A percentile compares a stretch with the other conserved stretches of the same genome.
Conservation (phyloP, 2,329 filamentous ascomycete genomes). For the Aureobasidium sp. region DNA sequence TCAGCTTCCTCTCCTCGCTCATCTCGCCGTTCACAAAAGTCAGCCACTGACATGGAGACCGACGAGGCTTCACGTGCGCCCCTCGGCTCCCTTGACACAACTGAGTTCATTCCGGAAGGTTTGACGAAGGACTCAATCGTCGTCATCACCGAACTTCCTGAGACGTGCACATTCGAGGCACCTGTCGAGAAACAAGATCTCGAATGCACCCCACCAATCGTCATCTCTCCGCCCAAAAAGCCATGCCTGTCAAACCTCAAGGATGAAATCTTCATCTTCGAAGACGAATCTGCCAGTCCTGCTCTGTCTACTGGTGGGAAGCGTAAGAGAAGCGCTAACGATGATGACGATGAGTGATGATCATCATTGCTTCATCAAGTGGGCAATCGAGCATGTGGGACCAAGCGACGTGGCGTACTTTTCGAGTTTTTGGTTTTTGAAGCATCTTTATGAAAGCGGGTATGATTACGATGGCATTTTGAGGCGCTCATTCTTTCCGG, state of each 20-base stretch:
- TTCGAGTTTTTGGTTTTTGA: not conserved
- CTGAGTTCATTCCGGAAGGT: constrained; percentile 26
- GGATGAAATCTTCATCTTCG: constrained; percentile 4
- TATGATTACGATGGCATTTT: constrained; percentile 7
- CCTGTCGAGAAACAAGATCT: not conserved
- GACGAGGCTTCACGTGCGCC: constrained; percentile 21
- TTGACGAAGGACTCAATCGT: constrained; percentile 24
- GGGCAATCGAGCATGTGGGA: not conserved
- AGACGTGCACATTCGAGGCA: not conserved
- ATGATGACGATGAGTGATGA: not conserved
- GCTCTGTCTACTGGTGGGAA: constrained; percentile 2
- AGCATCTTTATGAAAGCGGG: not conserved
- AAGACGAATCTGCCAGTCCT: constrained; percentile 6
- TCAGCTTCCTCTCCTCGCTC: not conserved
- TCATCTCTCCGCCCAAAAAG: not conserved
- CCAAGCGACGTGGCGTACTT: not conserved
- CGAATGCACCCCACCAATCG: not conserved
- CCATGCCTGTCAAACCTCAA: not conserved
- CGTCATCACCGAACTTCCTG: constrained; percentile 17
- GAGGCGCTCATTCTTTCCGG: not conserved
- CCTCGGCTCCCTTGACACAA: constrained; percentile 27
- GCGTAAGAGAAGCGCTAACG: not conserved
- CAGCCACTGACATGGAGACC: constrained; percentile 25
- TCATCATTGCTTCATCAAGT: too few species aligned
- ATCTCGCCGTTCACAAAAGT: not conserved